Conservation (phyloP, 345 rosid species). For the Barbarea vulgaris region DNA sequence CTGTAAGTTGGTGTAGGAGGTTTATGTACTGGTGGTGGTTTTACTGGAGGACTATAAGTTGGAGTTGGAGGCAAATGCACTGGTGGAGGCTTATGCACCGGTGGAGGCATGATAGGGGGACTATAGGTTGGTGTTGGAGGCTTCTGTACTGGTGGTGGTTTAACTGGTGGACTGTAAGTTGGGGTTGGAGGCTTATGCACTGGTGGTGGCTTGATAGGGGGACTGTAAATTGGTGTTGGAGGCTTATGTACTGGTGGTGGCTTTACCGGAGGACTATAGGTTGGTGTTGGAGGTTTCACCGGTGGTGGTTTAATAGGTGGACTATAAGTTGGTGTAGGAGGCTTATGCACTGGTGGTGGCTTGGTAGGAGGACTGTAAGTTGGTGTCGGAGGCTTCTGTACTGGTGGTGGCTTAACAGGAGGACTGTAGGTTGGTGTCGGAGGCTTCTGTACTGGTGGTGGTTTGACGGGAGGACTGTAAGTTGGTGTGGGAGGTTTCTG, state of each 20-base stretch:
- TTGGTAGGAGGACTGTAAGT: neutral
- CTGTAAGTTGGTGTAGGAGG: constrained; percentile 26
- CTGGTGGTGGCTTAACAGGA: neutral
- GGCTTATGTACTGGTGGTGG: neutral
- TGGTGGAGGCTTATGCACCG: neutral
- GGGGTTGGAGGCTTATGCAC: neutral
- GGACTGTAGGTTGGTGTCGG: constrained; percentile 17
- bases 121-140: constrained; percentile 15
- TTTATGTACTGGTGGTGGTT: neutral
- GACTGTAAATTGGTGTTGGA: neutral
- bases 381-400: constrained; percentile 1
- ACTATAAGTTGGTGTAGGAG: constrained; percentile 8
- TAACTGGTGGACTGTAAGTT: neutral
- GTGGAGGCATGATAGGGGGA: neutral
- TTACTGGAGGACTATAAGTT: neutral
- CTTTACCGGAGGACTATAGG: neutral
- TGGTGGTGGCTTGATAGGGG: neutral
- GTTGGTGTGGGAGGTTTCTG: neutral
- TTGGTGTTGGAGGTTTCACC: neutral
- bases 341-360: neutral
- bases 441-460: neutral
- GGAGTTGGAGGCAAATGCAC: neutral
- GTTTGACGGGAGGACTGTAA: neutral
- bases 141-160: neutral
- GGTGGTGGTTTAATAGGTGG: neutral